A percentile compares a stretch with the other conserved stretches of the same genome.
phyloP scores from a whole-genome alignment of 306 rosid genomes.

The Carpinus fangiana region DNA sequence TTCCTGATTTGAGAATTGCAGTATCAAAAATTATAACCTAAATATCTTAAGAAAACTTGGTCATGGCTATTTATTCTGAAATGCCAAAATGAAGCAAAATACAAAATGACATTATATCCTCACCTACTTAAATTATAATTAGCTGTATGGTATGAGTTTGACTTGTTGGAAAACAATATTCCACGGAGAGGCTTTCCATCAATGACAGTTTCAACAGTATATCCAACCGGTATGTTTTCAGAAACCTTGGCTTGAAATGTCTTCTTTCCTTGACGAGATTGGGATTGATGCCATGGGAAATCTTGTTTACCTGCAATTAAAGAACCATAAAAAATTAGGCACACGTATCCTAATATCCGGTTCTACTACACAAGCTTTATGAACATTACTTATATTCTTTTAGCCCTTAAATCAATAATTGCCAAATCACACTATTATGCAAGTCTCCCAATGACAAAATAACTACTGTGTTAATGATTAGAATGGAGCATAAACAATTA shows the following conservation, averaged over 20 bases:
- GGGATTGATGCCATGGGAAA: conserved; percentile 47
- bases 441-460: background rate
- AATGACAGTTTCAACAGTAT: conserved; percentile 73
- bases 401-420: background rate
- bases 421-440: background rate
- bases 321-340: conserved; percentile 25
- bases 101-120: conserved; percentile 7
- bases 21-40: conserved; percentile 20
- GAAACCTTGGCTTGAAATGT: conserved; percentile 78
- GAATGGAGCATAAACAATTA: background rate
- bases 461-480: background rate
- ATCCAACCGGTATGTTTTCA: conserved; percentile 61
- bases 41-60: background rate
- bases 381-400: conserved; percentile 13
- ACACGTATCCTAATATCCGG: conserved; percentile 19
- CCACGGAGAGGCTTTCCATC: conserved; percentile 96
- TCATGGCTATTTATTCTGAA: conserved; percentile 1
- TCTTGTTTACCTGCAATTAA: conserved; percentile 51
- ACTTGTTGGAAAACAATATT: conserved; percentile 62
- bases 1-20: conserved; percentile 57
- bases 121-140: conserved; percentile 59
- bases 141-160: conserved; percentile 37
- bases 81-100: background rate
- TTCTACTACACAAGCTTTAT: conserved; percentile 17
- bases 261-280: conserved; percentile 50